Percentiles rank a stretch among this genome's conserved stretches.
These are phyloP conservation scores for Pilaira anomala DNA, from an alignment of 192 early-diverging fungal genomes.

Conservation along the genomic window DNA sequence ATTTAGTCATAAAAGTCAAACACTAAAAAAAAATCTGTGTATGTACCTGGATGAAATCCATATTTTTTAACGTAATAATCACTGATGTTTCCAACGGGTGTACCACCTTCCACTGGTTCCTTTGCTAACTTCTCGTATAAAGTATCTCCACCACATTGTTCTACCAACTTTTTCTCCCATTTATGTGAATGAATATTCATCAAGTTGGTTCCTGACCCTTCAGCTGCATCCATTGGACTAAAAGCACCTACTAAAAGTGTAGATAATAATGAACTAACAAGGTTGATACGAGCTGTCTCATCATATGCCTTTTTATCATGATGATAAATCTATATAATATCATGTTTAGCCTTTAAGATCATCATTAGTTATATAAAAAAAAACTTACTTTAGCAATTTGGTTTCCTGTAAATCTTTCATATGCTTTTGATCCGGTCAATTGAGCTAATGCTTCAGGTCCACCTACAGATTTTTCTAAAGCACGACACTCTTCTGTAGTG, in stretches of 20 bases:
- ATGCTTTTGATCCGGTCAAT: constrained; percentile 70
- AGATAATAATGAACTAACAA: constrained; percentile 72
- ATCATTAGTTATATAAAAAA: constrained; percentile 9
- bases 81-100: constrained; percentile 45
- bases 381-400: constrained; percentile 66
- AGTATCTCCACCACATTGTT: constrained; percentile 33
- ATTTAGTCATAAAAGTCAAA: too few relatives aligned
- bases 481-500: constrained; percentile 58
- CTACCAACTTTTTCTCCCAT: constrained; percentile 52
- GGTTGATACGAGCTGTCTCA: constrained; percentile 57
- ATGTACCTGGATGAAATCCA: constrained; percentile 62
- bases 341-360: background rate
- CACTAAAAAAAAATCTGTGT: too few relatives aligned
- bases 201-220: constrained; percentile 82
- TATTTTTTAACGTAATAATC: constrained; percentile 64
- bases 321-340: constrained; percentile 38
- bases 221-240: constrained; percentile 63
- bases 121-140: constrained; percentile 47
- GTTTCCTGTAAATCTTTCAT: constrained; percentile 79
- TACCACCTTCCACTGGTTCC: constrained; percentile 38
- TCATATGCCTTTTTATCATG: constrained; percentile 34
- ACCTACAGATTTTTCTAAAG: constrained; percentile 61
- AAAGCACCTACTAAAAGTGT: constrained; percentile 57
- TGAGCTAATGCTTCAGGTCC: constrained; percentile 58
- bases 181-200: constrained; percentile 56